Conservation (phyloP, 31 red algal genomes). For the Porphyra umbilicalis region DNA sequence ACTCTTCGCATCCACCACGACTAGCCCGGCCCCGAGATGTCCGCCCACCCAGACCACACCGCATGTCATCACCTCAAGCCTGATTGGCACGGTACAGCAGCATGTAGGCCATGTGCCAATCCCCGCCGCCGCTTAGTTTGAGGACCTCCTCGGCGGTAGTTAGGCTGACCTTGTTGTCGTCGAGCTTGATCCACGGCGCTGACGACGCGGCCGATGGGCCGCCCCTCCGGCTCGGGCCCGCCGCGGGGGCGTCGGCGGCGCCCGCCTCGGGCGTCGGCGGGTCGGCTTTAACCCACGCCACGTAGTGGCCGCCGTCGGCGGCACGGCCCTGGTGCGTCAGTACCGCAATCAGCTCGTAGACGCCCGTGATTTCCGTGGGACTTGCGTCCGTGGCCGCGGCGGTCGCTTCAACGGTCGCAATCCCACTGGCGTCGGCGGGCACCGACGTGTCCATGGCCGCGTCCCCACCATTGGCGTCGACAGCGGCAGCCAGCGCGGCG, state of each 20-base stretch:
- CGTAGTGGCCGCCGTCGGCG: conserved; percentile 90
- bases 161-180: conserved; percentile 71
- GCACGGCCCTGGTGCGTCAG: conserved; percentile 89
- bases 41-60: too few species aligned
- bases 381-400: not conserved
- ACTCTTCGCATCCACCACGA: too few species aligned
- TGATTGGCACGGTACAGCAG: conserved; percentile 68
- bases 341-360: conserved; percentile 88
- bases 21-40: too few species aligned
- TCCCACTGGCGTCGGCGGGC: not conserved
- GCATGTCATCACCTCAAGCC: not conserved
- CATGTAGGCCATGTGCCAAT: conserved; percentile 97
- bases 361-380: conserved; percentile 29
- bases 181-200: conserved; percentile 73
- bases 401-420: not conserved
- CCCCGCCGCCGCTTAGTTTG: conserved; percentile 80
- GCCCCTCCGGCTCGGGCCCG: not conserved
- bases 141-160: conserved; percentile 79
- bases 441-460: not conserved
- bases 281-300: conserved; percentile 58
- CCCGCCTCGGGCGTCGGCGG: conserved; percentile 10
- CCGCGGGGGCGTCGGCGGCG: not conserved
- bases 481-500: not conserved
- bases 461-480: not conserved
- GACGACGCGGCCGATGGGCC: not conserved